Evolutionary conservation across 2,329 filamentous ascomycete species (phyloP), one percentile per base, ranked within the genome.

Genomic region (Sphaerostilbella broomeana): DNA sequence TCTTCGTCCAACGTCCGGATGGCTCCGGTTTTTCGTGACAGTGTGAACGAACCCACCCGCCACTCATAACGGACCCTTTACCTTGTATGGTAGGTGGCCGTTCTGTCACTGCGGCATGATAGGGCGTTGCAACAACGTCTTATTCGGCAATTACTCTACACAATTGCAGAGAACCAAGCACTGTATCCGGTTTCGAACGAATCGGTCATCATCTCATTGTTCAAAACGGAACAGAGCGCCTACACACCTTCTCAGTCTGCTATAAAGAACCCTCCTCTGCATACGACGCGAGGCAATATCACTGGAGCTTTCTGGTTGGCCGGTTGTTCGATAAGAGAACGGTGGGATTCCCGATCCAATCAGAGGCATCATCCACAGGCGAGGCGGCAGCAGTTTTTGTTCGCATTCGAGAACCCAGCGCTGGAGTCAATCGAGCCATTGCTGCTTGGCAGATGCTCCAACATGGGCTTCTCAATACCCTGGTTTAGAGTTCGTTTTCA

Each of bases 371-470:
- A 16, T 19, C 30, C 31, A 35, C 16, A 24, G 19, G 25, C 15
- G 16, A 15, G 15, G 22, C 21, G 19, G 33, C 35, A 22, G 24
- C 13, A 6, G 7, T 11, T 12, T 22, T 11, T 26, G 18, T 4
- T 10, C 15, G 31, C 24, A 35, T 35, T n/a, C 22, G 11, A 33
- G 17, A 33, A 39, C 29, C 29, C 17, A 15, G 30, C 19, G 18
- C 20, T 4, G 16, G 25, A 18, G 16, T 24, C 37, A 40, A 34
- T 40, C 37, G 13, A 13, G 17, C 1, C 13, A n/a, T 26, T 35
- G 31, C 38, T 32, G 25, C 28, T 30, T 30, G 38, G 19, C 31
- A 18, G n/a, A n/a, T n/a, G n/a, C n/a, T n/a, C n/a, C n/a, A n/a
- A 21, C n/a, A 1, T 21, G 12, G 28, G 15, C 4, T 29, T n/a